phyloP scores from a whole-genome alignment of 169 alveolate species.

The Cryptosporidium sp. region DNA sequence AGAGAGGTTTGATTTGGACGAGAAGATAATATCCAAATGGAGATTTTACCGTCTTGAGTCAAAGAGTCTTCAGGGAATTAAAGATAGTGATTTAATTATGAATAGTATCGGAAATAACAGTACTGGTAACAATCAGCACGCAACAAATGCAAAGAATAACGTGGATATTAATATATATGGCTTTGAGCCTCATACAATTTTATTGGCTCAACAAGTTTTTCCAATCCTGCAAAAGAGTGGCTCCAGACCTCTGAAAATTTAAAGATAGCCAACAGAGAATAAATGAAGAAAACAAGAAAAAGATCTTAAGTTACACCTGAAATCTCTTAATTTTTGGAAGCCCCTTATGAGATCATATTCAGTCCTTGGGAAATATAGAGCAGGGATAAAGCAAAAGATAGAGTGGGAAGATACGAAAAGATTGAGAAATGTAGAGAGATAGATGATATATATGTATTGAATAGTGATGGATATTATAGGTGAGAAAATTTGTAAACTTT shows the following conservation, averaged over 20 bases:
- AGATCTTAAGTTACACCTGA: too few species aligned
- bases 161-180: conserved; percentile 40
- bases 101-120: not conserved
- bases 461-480: not conserved
- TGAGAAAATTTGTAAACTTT: not conserved
- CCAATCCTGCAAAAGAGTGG: conserved; percentile 15
- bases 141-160: conserved; percentile 4
- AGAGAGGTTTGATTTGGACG: conserved; percentile 24
- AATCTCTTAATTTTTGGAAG: too few species aligned
- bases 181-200: conserved; percentile 29
- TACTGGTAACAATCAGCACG: not conserved
- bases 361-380: too few species aligned
- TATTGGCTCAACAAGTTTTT: conserved; percentile 23
- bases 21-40: conserved; percentile 42
- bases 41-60: conserved; percentile 47
- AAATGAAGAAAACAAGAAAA: too few species aligned
- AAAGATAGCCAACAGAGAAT: not conserved
- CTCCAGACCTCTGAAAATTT: conserved; percentile 66
- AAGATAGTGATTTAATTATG: conserved; percentile 30
- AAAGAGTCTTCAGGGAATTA: conserved; percentile 7
- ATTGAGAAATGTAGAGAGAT: too few species aligned
- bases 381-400: too few species aligned
- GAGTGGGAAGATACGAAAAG: too few species aligned
- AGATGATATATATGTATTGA: not conserved
- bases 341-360: too few species aligned